phyloP scores from a whole-genome alignment of 352 stramenopile genomes.

The Phytophthora melonis region DNA sequence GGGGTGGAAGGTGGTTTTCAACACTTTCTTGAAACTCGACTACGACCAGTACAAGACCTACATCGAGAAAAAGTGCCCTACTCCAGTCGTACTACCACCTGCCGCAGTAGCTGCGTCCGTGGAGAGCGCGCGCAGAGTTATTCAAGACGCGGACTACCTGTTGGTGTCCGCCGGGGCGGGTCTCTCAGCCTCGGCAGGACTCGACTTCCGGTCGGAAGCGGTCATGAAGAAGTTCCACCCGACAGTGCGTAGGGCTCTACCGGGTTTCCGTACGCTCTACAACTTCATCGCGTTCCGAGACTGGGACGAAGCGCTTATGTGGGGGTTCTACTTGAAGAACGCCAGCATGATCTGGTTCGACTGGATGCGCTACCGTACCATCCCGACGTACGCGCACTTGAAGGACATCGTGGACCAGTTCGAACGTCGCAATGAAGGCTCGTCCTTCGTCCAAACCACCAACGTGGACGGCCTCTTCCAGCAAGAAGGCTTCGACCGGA shows the following conservation, averaged over 20 bases:
- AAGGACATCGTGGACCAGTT: constrained; percentile 55
- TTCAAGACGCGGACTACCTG: constrained; percentile 67
- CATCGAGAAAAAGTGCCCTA: constrained; percentile 34
- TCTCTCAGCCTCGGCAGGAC: constrained; percentile 69
- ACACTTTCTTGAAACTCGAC: constrained; percentile 72
- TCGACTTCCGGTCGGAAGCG: constrained; percentile 73
- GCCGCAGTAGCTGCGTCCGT: constrained; percentile 36
- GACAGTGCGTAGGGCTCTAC: constrained; percentile 50
- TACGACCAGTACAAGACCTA: constrained; percentile 59
- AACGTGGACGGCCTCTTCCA: constrained; percentile 83
- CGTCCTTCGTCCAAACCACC: constrained; percentile 69
- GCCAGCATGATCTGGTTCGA: constrained; percentile 63
- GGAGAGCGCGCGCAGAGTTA: constrained; percentile 36
- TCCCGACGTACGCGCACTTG: constrained; percentile 59
- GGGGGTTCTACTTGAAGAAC: constrained; percentile 74
- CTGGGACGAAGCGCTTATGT: constrained; percentile 55
- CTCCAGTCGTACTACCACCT: constrained; percentile 29
- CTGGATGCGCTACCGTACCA: constrained; percentile 59
- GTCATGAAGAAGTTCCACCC: constrained; percentile 76
- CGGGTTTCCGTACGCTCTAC: constrained; percentile 66
- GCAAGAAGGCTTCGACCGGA: constrained; percentile 65
- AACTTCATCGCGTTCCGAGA: constrained; percentile 59
- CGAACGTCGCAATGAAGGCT: constrained; percentile 33
- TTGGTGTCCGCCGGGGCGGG: constrained; percentile 69
- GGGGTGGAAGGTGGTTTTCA: constrained; percentile 73